phyloP scores from a whole-genome alignment of 805 yeast genomes.

The Wickerhamiella alocasiicola region DNA sequence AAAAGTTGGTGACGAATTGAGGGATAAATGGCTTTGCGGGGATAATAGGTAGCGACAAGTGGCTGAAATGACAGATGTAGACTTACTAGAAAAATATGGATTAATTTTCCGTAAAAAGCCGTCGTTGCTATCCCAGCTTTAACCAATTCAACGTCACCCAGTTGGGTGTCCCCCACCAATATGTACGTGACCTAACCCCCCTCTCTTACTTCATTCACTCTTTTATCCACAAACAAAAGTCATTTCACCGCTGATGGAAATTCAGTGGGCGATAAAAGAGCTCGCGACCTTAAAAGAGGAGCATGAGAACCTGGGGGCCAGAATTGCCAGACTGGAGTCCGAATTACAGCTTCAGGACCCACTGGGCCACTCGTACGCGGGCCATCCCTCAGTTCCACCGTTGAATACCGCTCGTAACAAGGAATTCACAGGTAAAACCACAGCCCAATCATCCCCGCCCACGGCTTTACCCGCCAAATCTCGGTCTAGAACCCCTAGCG shows the following conservation, averaged over 20 bases:
- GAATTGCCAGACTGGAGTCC: constrained; percentile 2
- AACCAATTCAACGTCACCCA: too few relatives aligned
- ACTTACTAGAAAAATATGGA: too few relatives aligned
- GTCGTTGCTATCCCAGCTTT: too few relatives aligned
- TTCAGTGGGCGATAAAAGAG: constrained; percentile 10
- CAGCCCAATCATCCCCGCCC: not conserved
- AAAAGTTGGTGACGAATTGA: too few relatives aligned
- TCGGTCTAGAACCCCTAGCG: not conserved
- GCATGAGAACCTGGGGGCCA: constrained; percentile 3
- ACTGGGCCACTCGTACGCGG: not conserved
- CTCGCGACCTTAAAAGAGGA: constrained; percentile 6
- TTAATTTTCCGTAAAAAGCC: too few relatives aligned
- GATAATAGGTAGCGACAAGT: too few relatives aligned
- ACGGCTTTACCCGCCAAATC: not conserved
- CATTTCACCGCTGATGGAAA: not conserved
- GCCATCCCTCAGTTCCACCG: constrained; percentile 8
- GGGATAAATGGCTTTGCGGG: too few relatives aligned
- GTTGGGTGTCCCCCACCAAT: constrained; percentile 7
- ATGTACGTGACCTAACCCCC: constrained; percentile 6
- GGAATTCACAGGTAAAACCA: not conserved
- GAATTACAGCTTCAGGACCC: not conserved
- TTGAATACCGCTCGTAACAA: constrained; percentile 6
- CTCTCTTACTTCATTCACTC: too few relatives aligned
- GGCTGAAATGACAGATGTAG: too few relatives aligned
- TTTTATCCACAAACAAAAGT: not conserved